Conservation (phyloP, 257 asterid genomes). For the Solanum clarkiae region DNA sequence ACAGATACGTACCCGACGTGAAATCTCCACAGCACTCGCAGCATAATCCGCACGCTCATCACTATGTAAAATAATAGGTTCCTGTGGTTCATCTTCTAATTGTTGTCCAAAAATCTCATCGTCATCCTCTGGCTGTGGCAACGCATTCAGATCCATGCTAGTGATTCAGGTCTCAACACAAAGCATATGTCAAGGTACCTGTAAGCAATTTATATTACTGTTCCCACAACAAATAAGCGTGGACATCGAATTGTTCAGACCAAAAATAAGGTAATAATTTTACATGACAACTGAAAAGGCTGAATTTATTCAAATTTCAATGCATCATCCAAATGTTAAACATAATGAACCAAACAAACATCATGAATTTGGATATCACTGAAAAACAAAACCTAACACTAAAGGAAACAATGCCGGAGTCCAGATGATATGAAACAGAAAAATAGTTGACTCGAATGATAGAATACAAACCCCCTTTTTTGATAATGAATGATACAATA, state of each 20-base stretch:
- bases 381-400: not conserved
- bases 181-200: constrained; percentile 24
- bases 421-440: not conserved
- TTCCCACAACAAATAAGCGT: not conserved
- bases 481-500: not conserved
- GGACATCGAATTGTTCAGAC: not conserved
- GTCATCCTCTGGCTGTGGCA: constrained; percentile 91
- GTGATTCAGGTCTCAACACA: constrained; percentile 34
- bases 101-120: constrained; percentile 51
- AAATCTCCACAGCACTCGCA: constrained; percentile 41
- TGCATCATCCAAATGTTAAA: not conserved
- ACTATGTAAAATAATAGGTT: constrained; percentile 17
- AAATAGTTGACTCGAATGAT: not conserved
- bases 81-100: constrained; percentile 57
- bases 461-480: not conserved
- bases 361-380: not conserved
- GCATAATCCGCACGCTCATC: constrained; percentile 42
- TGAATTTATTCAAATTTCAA: not conserved
- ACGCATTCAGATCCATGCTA: constrained; percentile 93
- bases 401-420: not conserved
- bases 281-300: not conserved
- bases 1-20: constrained; percentile 45
- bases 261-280: not conserved
- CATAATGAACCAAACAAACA: not conserved
- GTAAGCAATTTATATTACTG: not conserved